A percentile compares a stretch with the other conserved stretches of the same genome.
phyloP scores from a whole-genome alignment of 2,329 filamentous ascomycete genomes.

The Rutstroemia sydowiana region DNA sequence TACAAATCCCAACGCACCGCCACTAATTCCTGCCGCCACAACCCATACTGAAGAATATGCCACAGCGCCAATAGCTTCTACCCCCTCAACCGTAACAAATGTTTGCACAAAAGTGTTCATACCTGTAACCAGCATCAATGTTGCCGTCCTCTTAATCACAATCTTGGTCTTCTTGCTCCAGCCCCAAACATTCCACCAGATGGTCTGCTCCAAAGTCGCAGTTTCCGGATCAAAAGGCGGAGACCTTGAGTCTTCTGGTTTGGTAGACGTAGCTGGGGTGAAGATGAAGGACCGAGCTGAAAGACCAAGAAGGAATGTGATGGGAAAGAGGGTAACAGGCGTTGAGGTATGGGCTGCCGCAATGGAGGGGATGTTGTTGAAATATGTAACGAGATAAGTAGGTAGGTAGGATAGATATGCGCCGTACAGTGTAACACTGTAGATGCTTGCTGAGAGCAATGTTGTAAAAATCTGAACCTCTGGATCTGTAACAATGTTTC shows the following conservation, averaged over 20 bases:
- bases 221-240: conserved; percentile 54
- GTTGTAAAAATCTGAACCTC: conserved; percentile 57
- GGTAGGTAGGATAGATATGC: conserved; percentile 67
- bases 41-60: conserved; percentile 72
- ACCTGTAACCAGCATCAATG: conserved; percentile 50
- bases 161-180: conserved; percentile 56
- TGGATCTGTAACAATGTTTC: conserved; percentile 56
- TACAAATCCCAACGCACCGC: conserved; percentile 46
- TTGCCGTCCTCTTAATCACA: conserved; percentile 55
- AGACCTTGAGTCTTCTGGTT: conserved; percentile 42
- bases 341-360: conserved; percentile 58
- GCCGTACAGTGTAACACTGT: conserved; percentile 63
- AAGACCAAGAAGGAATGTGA: conserved; percentile 52
- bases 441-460: conserved; percentile 63
- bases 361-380: conserved; percentile 63
- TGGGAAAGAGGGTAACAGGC: conserved; percentile 52
- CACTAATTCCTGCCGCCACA: conserved; percentile 53
- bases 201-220: conserved; percentile 60
- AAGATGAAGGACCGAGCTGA: conserved; percentile 75
- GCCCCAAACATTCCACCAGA: conserved; percentile 67
- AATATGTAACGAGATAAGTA: conserved; percentile 64
- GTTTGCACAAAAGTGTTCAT: conserved; percentile 57
- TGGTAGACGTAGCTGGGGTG: conserved; percentile 49
- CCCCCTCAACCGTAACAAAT: conserved; percentile 58
- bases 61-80: conserved; percentile 61